A percentile compares a stretch with the other conserved stretches of the same genome.
Conservation (phyloP, 1,284 basidiomycete genomes). For the Wolfiporia cocos region DNA sequence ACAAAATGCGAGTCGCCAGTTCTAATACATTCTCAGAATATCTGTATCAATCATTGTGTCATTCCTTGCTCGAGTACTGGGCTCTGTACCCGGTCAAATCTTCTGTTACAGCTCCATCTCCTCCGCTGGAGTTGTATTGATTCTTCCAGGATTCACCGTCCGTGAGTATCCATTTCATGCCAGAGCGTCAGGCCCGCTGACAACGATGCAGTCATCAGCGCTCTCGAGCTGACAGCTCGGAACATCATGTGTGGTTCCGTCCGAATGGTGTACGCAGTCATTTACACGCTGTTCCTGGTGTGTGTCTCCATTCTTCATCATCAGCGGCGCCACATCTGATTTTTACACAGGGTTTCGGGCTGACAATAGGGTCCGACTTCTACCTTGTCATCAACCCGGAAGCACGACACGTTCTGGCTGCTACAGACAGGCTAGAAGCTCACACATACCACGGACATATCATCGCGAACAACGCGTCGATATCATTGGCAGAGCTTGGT, state of each 20-base stretch:
- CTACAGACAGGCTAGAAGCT: conserved; percentile 30
- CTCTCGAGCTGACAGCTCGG: conserved; percentile 78
- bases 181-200: not conserved
- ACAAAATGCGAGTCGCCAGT: not conserved
- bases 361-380: conserved; percentile 82
- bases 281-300: conserved; percentile 81
- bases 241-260: conserved; percentile 85
- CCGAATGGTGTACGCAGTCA: conserved; percentile 82
- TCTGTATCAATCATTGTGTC: conserved; percentile 78
- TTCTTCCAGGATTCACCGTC: conserved; percentile 76
- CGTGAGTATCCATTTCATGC: conserved; percentile 34
- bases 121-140: conserved; percentile 74
- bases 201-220: conserved; percentile 60
- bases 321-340: conserved; percentile 7
- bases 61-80: conserved; percentile 70
- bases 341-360: conserved; percentile 63
- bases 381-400: conserved; percentile 70
- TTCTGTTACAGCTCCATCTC: conserved; percentile 86
- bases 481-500: conserved; percentile 36
- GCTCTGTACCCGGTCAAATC: conserved; percentile 56
- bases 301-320: conserved; percentile 11
- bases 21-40: conserved; percentile 46
- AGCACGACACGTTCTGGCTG: conserved; percentile 45
- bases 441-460: conserved; percentile 58
- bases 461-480: conserved; percentile 46